Conservation (phyloP, 768 basidiomycete genomes). For the Panaeolus papilionaceus region DNA sequence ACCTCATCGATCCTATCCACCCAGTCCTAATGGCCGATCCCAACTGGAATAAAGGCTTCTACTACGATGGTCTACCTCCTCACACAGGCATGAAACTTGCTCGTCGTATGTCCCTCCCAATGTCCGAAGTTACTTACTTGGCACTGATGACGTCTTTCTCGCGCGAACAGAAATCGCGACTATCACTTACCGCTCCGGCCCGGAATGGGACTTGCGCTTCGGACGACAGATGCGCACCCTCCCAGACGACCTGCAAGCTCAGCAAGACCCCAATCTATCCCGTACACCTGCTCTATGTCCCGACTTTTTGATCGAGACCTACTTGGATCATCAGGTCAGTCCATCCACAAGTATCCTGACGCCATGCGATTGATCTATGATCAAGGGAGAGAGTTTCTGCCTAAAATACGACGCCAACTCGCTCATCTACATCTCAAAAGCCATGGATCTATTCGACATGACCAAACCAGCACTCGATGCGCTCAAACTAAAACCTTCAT, state of each 20-base stretch:
- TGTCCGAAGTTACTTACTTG: slow-evolving; percentile 3
- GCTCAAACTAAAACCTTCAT: slow-evolving; percentile 57
- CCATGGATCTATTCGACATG: slow-evolving; percentile 99
- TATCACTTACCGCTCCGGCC: slow-evolving; percentile 98
- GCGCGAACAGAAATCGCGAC: slow-evolving; percentile 87
- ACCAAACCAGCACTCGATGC: slow-evolving; percentile 75
- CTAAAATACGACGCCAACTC: slow-evolving; percentile 99
- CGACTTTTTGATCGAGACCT: slow-evolving; percentile 98
- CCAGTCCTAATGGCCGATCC: slow-evolving; percentile 98
- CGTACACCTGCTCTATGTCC: slow-evolving; percentile 85
- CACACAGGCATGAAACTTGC: slow-evolving; percentile 99
- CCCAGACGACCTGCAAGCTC: slow-evolving; percentile 36
- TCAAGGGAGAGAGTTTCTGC: slow-evolving; percentile 93
- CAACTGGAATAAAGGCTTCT: slow-evolving; percentile 99
- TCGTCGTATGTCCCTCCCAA: slow-evolving; percentile 62
- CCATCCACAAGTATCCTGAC: slow-evolving; percentile 45
- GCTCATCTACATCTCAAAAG: slow-evolving; percentile 97
- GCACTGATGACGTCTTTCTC: slow-evolving; percentile 15
- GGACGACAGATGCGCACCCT: slow-evolving; percentile 71
- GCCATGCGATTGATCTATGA: not conserved
- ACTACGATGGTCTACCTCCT: slow-evolving; percentile 94
- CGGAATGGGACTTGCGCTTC: slow-evolving; percentile 99
- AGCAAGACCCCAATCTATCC: slow-evolving; percentile 32
- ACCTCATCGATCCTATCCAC: not conserved
- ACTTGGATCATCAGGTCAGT: slow-evolving; percentile 91